These are phyloP conservation scores for Ceratopteris richardii DNA, from an alignment of 75 land plant species.

Conservation along the genomic window DNA sequence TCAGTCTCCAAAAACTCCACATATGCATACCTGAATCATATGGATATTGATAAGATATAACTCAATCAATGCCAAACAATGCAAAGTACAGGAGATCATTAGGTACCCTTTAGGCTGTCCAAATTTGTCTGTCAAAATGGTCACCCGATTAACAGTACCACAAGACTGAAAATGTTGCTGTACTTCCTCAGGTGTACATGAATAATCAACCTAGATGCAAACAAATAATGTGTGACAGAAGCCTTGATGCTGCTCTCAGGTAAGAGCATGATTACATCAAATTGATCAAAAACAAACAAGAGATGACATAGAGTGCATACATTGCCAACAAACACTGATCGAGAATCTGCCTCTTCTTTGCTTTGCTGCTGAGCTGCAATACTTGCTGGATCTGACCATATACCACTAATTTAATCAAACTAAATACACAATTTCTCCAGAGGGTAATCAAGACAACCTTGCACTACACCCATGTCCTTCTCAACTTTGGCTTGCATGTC, in stretches of 20 bases:
- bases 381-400: slow-evolving; percentile 34
- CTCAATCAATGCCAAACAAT: neutral
- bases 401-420: neutral
- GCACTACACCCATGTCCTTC: slow-evolving; percentile 83
- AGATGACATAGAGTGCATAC: slow-evolving; percentile 27
- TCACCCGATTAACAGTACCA: slow-evolving; percentile 94
- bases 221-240: too few relatives aligned
- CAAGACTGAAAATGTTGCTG: slow-evolving; percentile 98
- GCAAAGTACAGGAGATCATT: neutral
- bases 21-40: slow-evolving; percentile 71
- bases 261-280: too few relatives aligned
- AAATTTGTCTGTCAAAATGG: slow-evolving; percentile 93
- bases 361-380: slow-evolving; percentile 60
- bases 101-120: slow-evolving; percentile 82
- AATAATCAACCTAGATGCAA: slow-evolving; percentile 89
- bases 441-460: slow-evolving; percentile 31
- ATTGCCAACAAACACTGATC: slow-evolving; percentile 89
- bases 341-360: slow-evolving; percentile 88
- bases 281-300: too few relatives aligned
- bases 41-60: neutral
- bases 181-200: slow-evolving; percentile 93
- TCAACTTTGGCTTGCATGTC: slow-evolving; percentile 97
- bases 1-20: slow-evolving; percentile 89
- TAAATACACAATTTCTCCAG: neutral
- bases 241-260: too few relatives aligned